These are phyloP conservation scores for Coniochaeta sp. DNA, from an alignment of 2,329 filamentous ascomycete genomes.

Conservation along the genomic window DNA sequence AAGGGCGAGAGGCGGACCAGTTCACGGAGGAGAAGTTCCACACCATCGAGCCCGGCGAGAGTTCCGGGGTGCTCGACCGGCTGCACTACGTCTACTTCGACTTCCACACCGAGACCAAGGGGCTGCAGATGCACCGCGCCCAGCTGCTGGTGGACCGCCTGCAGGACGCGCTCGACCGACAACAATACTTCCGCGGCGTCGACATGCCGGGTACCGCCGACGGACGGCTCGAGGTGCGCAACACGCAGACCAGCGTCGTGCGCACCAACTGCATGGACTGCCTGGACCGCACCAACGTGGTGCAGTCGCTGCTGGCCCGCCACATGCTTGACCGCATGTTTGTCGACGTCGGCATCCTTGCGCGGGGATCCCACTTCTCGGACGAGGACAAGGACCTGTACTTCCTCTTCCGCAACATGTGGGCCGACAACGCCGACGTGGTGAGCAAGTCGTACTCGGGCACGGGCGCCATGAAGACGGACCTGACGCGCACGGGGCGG, in stretches of 20 bases:
- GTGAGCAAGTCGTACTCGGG: constrained; percentile 91
- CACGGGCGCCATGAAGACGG: constrained; percentile 95
- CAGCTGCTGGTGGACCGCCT: constrained; percentile 80
- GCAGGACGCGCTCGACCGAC: constrained; percentile 64
- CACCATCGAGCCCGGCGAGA: constrained; percentile 57
- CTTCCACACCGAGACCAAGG: constrained; percentile 96
- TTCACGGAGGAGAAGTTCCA: constrained; percentile 76
- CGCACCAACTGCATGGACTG: constrained; percentile 99
- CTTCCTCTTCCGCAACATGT: constrained; percentile 88
- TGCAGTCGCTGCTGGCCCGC: constrained; percentile 93
- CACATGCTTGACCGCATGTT: constrained; percentile 86
- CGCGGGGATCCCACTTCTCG: constrained; percentile 67
- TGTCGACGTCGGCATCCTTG: constrained; percentile 72
- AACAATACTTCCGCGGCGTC: constrained; percentile 88
- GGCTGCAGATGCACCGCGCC: constrained; percentile 86
- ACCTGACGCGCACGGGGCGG: constrained; percentile 89
- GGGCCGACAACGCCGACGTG: constrained; percentile 97
- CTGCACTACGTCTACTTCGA: constrained; percentile 98
- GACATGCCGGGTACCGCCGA: constrained; percentile 61
- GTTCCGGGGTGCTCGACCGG: constrained; percentile 60
- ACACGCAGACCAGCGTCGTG: constrained; percentile 80
- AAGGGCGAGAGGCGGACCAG: constrained; percentile 57
- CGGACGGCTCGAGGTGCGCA: constrained; percentile 71
- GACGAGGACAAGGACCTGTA: constrained; percentile 76
- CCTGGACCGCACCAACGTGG: constrained; percentile 92